phyloP scores from a whole-genome alignment of 139 green algal genomes.

The Closterium sp. region DNA sequence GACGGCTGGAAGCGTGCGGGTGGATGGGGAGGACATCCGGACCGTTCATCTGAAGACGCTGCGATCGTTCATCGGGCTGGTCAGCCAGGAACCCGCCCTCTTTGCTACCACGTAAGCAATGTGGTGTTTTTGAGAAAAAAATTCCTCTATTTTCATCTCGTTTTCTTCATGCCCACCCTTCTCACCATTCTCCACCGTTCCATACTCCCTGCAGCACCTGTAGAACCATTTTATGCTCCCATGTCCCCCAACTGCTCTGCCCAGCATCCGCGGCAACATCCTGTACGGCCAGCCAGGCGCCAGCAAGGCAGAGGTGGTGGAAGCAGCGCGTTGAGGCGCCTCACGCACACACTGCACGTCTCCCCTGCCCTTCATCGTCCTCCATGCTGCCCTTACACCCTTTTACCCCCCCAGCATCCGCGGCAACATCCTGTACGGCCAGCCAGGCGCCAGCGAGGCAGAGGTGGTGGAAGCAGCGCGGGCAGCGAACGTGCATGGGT shows the following conservation, averaged over 20 bases:
- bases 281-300: conserved; percentile 35
- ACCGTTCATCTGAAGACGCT: conserved; percentile 74
- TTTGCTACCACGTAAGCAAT: conserved; percentile 27
- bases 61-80: conserved; percentile 66
- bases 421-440: conserved; percentile 56
- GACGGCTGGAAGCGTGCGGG: background rate
- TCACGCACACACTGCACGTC: too few species aligned
- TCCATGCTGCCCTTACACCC: too few species aligned
- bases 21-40: conserved; percentile 80
- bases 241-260: too few species aligned
- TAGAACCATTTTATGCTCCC: too few species aligned
- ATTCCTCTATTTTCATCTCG: too few species aligned
- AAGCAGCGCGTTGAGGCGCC: too few species aligned
- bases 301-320: too few species aligned
- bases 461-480: conserved; percentile 68
- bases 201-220: too few species aligned
- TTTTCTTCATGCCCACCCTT: too few species aligned
- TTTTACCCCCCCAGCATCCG: conserved; percentile 44
- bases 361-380: too few species aligned
- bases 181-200: too few species aligned
- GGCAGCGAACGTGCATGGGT: conserved; percentile 74
- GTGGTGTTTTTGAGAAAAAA: too few species aligned
- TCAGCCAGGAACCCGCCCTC: conserved; percentile 57
- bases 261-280: background rate
- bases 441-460: conserved; percentile 31